Evolutionary conservation across 2,329 filamentous ascomycete genomes (phyloP).

Genomic region (Hymenoscyphus linearis): DNA sequence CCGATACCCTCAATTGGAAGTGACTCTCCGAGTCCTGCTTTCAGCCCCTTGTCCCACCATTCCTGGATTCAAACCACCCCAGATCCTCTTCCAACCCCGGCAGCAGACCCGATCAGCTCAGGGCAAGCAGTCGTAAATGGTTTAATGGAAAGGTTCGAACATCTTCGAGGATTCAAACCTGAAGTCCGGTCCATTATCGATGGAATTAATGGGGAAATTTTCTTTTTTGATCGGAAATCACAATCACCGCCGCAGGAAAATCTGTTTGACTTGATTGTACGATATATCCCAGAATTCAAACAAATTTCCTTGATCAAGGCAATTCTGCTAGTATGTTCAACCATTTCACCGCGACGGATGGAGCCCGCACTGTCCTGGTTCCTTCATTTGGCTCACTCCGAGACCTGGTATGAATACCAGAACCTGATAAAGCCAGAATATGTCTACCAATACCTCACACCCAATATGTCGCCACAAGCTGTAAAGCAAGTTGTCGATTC

Average conservation of each 20-base stretch:
- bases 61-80: neutral
- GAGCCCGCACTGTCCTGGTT: conserved; percentile 14
- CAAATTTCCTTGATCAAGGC: conserved; percentile 11
- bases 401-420: conserved; percentile 12
- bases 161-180: conserved; percentile 14
- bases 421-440: conserved; percentile 3
- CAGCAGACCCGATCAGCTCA: neutral
- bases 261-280: conserved; percentile 12
- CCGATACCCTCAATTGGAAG: neutral
- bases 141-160: conserved; percentile 16
- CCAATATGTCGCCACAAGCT: conserved; percentile 10
- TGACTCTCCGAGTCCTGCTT: neutral
- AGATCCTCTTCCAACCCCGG: neutral
- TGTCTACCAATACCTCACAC: conserved; percentile 8
- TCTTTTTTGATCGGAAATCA: conserved; percentile 12
- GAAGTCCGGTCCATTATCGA: conserved; percentile 11
- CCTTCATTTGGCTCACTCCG: conserved; percentile 10
- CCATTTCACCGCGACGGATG: conserved; percentile 4
- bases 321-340: conserved; percentile 13
- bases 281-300: conserved; percentile 5
- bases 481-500: conserved; percentile 12
- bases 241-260: conserved; percentile 9
- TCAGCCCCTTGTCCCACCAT: neutral
- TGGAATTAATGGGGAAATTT: conserved; percentile 9
- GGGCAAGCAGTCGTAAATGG: neutral